Percentiles rank a stretch among this genome's conserved stretches.
Conservation (phyloP, 805 yeast genomes). For the Hanseniaspora mollemarum region DNA sequence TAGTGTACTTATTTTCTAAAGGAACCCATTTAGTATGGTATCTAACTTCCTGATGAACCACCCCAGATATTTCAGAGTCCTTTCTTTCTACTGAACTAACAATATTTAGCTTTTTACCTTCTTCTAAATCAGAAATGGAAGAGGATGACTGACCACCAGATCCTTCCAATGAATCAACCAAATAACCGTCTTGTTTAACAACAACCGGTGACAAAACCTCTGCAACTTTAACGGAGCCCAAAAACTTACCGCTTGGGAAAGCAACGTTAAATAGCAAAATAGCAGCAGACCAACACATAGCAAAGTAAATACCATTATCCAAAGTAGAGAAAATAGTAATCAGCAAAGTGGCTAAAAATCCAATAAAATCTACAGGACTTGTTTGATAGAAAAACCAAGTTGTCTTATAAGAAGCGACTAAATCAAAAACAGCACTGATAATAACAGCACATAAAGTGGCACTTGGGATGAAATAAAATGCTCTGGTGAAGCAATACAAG, state of each 20-base stretch:
- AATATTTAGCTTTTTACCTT: constrained; percentile 6
- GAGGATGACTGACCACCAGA: constrained; percentile 9
- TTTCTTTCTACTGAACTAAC: constrained; percentile 13
- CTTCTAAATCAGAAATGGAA: constrained; percentile 15
- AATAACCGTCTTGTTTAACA: constrained; percentile 20
- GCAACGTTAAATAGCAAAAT: constrained; percentile 61
- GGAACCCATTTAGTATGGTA: constrained; percentile 66
- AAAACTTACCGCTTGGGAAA: constrained; percentile 68
- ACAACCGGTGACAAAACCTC: constrained; percentile 57
- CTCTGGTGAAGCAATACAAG: constrained; percentile 66
- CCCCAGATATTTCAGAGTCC: constrained; percentile 5
- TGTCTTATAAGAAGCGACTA: constrained; percentile 57
- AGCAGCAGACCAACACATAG: constrained; percentile 73
- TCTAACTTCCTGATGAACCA: constrained; percentile 23
- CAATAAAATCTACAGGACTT: constrained; percentile 60
- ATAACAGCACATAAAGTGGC: constrained; percentile 80
- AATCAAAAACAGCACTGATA: constrained; percentile 85
- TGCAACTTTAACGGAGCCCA: constrained; percentile 65
- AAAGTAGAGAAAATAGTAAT: constrained; percentile 68
- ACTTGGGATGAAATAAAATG: constrained; percentile 82
- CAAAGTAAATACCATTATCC: constrained; percentile 85
- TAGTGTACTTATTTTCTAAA: constrained; percentile 31
- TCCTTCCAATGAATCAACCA: constrained; percentile 3
- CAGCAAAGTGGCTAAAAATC: constrained; percentile 61
- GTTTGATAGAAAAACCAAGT: constrained; percentile 61